Evolutionary conservation across 1,284 basidiomycete species (phyloP).

Genomic region (Pholiota adiposa): DNA sequence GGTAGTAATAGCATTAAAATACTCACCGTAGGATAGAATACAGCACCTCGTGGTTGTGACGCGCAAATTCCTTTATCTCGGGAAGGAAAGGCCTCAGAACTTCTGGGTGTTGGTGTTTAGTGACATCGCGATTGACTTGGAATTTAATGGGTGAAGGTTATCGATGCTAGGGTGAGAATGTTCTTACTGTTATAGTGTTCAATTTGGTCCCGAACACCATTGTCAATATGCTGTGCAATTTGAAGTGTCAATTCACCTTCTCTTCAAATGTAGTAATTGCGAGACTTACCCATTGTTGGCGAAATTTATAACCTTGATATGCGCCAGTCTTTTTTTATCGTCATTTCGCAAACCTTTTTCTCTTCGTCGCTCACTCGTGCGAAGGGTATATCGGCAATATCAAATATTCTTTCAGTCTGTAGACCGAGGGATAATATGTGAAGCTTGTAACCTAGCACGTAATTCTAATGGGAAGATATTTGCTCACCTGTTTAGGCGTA

Average conservation of each 20-base stretch:
- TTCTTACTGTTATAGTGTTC: constrained; percentile 60
- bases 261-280: not conserved
- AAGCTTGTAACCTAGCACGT: no score
- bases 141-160: not conserved
- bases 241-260: not conserved
- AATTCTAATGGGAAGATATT: not conserved
- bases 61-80: no score
- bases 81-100: no score
- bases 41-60: constrained; percentile 58
- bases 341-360: no score
- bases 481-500: constrained; percentile 44
- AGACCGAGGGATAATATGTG: no score
- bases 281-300: constrained; percentile 54
- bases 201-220: constrained; percentile 61
- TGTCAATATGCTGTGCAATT: no score
- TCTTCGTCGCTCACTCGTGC: no score
- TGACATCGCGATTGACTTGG: constrained; percentile 55
- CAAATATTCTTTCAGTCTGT: no score
- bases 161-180: not conserved
- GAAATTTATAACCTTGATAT: constrained; percentile 63
- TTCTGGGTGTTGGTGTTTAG: no score
- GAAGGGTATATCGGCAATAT: no score
- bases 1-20: constrained; percentile 52
- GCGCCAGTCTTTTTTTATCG: constrained; percentile 54
- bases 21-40: constrained; percentile 54